phyloP scores from a whole-genome alignment of 768 basidiomycete species.

The Mycena albidolilacea region DNA sequence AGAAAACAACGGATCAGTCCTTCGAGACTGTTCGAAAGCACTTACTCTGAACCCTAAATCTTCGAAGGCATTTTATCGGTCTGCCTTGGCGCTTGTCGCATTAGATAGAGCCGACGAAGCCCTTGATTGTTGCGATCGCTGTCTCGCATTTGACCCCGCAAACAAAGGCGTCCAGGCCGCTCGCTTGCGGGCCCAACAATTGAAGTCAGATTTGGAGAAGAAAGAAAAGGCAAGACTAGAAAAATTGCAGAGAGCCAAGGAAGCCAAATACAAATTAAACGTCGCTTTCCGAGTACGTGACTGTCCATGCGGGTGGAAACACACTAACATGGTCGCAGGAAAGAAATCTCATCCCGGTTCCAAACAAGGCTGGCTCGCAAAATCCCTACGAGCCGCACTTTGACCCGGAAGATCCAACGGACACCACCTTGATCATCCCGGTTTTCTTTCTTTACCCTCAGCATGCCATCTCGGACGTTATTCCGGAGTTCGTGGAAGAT shows the following conservation, averaged over 20 bases:
- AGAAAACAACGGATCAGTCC: conserved; percentile 92
- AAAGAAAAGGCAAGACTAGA: conserved; percentile 67
- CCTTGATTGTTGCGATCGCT: conserved; percentile 83
- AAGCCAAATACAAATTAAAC: conserved; percentile 67
- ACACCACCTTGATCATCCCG: conserved; percentile 81
- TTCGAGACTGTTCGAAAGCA: conserved; percentile 87
- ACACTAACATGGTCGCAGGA: conserved; percentile 60
- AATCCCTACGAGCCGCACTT: conserved; percentile 77
- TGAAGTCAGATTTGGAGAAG: conserved; percentile 65
- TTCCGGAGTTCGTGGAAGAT: conserved; percentile 88
- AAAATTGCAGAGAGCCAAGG: conserved; percentile 63
- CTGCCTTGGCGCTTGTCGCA: conserved; percentile 80
- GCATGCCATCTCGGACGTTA: conserved; percentile 89
- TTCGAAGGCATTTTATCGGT: conserved; percentile 91
- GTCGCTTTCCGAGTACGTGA: conserved; percentile 75
- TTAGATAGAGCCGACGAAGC: conserved; percentile 87
- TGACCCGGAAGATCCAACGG: conserved; percentile 73
- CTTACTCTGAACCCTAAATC: conserved; percentile 73
- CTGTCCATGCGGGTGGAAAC: conserved; percentile 4
- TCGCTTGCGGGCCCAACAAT: conserved; percentile 61
- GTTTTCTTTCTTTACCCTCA: conserved; percentile 96
- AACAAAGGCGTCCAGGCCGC: conserved; percentile 69
- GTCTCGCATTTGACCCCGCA: conserved; percentile 70
- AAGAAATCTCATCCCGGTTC: conserved; percentile 76
- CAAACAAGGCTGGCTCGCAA: conserved; percentile 65